Evolutionary conservation across 495 filamentous ascomycete genomes (phyloP).

Genomic region (Acidiella bohemica): DNA sequence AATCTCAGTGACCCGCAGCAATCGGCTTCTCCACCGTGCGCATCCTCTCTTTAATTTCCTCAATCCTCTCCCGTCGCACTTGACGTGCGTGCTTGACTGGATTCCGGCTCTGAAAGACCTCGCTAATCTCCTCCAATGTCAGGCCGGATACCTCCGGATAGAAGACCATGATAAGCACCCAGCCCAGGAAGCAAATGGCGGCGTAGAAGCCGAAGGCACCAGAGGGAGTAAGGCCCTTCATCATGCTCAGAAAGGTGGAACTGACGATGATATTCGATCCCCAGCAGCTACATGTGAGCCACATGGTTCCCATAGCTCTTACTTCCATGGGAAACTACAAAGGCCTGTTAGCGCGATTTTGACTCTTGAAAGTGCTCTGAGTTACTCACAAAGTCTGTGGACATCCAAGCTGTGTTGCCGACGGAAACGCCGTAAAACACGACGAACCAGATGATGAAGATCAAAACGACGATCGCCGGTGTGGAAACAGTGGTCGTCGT

Average conservation of each 20-base stretch:
- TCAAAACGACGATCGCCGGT: constrained; percentile 33
- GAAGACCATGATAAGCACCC: constrained; percentile 35
- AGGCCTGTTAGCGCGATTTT: no score
- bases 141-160: constrained; percentile 40
- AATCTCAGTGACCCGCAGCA: constrained; percentile 2
- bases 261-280: constrained; percentile 40
- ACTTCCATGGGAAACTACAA: constrained; percentile 42
- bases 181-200: constrained; percentile 35
- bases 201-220: constrained; percentile 43
- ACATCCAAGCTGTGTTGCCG: constrained; percentile 40
- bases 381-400: constrained; percentile 39
- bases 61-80: constrained; percentile 28
- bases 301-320: constrained; percentile 40
- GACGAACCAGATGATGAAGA: constrained; percentile 38
- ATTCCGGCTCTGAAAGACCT: constrained; percentile 38
- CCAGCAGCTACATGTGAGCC: constrained; percentile 39
- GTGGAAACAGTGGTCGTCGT: constrained; percentile 23
- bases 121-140: constrained; percentile 37
- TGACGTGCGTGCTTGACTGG: constrained; percentile 32
- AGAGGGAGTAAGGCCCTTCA: constrained; percentile 35
- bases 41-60: constrained; percentile 6
- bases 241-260: constrained; percentile 39
- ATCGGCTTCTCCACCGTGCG: constrained; percentile 4
- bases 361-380: no score
- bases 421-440: constrained; percentile 35